A percentile compares a stretch with the other conserved stretches of the same genome.
Conservation (phyloP, 129 eudicot genomes). For the Centrapalus pauciflorus region DNA sequence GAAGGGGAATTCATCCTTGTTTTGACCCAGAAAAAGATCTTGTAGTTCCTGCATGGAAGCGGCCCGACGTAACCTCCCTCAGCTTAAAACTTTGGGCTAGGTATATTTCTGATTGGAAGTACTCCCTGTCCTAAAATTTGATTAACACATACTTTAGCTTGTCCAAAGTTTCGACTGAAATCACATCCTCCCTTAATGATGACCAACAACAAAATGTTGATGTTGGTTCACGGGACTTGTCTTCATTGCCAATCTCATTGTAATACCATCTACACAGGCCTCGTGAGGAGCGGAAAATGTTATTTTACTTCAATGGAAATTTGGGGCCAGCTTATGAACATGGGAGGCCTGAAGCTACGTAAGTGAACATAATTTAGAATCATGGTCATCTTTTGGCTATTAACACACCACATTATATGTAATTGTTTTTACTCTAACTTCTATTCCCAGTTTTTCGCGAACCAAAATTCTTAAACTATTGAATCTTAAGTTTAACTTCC, state of each 20-base stretch:
- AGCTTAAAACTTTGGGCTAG: conserved; percentile 72
- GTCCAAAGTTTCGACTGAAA: no score
- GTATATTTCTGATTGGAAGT: conserved; percentile 25
- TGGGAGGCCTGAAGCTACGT: conserved; percentile 90
- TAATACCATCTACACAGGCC: conserved; percentile 43
- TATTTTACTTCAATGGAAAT: conserved; percentile 94
- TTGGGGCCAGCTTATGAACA: conserved; percentile 84
- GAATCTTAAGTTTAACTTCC: not conserved
- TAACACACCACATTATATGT: not conserved
- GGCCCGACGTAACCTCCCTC: conserved; percentile 57
- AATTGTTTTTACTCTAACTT: not conserved
- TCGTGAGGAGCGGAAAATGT: conserved; percentile 58
- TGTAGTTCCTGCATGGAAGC: conserved; percentile 97
- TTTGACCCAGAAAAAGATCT: conserved; percentile 97
- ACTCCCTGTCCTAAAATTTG: not conserved
- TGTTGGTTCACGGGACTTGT: no score
- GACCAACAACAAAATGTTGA: no score
- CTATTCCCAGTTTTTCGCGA: not conserved
- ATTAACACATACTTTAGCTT: no score
- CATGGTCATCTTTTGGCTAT: not conserved
- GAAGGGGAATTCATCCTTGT: conserved; percentile 91
- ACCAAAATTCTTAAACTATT: not conserved
- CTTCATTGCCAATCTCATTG: not conserved
- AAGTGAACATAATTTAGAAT: conserved; percentile 31
- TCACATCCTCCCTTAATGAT: no score